Evolutionary conservation across 805 yeast genomes (phyloP), one percentile per base, ranked within the genome.

Genomic region (Huiozyma sinensis): DNA sequence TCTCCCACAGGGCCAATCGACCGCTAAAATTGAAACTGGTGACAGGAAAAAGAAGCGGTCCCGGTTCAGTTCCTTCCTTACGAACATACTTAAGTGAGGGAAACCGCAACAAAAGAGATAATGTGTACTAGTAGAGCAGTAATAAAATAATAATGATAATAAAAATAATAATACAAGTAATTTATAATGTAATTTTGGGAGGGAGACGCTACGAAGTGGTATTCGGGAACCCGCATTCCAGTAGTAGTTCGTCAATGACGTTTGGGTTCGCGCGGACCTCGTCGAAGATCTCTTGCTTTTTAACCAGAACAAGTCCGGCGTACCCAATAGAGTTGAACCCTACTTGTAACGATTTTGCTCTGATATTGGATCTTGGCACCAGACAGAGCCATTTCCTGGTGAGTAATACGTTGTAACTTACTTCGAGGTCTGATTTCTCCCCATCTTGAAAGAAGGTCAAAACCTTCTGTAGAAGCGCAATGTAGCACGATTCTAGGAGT

Each of bases 271-370:
- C 69, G 8, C 64, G 57, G 17, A 81, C 71, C 42, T 74, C 51
- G 5, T 73, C 64, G 39, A 68, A 69, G 33, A 74, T 65, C 36
- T 77, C 77, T 41, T 74, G 72, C 55, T 79, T 71, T 60, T 84
- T 88, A 42, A 89, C 89, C 45, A 83, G 70, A 42, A 88, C 58
- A 49, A 90, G 63, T 0, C 97, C 97, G 49, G 83, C 67, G 46
- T 75, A 76, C 0, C 94, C 97, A 39, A 87, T 73, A 0, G 95
- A 71, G 57, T 90, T 90, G 52, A 88, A 73, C 46, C 90, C 83
- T 5, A 59, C 43, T 30, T 80, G 62, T 39, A 66, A 45, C 7
- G 67, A 69, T 37, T 40, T 70, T 54, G 70, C 80, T 42, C 65
- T 68, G 2, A 81, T 80, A 12, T 57, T 55, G 2, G 80, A 67